Evolutionary conservation across 176 grass and related monocot genomes (phyloP).

Genomic region (Echinochloa phyllopogon): DNA sequence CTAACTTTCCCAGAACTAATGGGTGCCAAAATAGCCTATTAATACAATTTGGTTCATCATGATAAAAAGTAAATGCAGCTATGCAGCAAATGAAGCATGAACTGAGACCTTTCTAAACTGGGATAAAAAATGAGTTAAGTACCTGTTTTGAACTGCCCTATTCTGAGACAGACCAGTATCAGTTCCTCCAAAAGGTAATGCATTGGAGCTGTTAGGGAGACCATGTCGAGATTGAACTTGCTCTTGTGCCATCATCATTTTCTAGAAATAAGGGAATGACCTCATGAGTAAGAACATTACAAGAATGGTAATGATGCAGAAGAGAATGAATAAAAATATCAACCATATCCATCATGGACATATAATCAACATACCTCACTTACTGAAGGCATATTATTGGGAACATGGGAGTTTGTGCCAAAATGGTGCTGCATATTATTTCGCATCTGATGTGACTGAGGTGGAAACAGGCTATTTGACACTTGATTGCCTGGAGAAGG

Average conservation of each 20-base stretch:
- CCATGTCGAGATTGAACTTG: slow-evolving; percentile 58
- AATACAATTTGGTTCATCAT: background rate
- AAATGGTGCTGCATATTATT: slow-evolving; percentile 69
- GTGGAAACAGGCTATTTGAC: slow-evolving; percentile 50
- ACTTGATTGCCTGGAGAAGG: slow-evolving; percentile 46
- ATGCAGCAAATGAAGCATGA: background rate
- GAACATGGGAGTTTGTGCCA: slow-evolving; percentile 51
- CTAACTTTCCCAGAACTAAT: slow-evolving; percentile 22
- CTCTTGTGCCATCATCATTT: slow-evolving; percentile 62
- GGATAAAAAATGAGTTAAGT: no score
- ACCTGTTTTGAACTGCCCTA: slow-evolving; percentile 78
- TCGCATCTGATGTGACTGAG: slow-evolving; percentile 56
- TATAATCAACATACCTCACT: slow-evolving; percentile 61
- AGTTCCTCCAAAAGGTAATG: slow-evolving; percentile 66
- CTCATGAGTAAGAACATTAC: slow-evolving; percentile 28
- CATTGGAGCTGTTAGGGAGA: slow-evolving; percentile 57
- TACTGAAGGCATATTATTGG: slow-evolving; percentile 53
- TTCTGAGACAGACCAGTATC: slow-evolving; percentile 66
- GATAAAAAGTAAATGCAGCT: background rate
- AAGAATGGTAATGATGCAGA: background rate
- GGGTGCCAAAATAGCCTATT: slow-evolving; percentile 5
- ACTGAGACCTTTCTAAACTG: background rate
- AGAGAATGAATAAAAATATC: slow-evolving; percentile 26
- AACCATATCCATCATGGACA: slow-evolving; percentile 1
- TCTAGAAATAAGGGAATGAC: slow-evolving; percentile 50